Percentiles rank a stretch among this genome's conserved stretches.
Conservation (phyloP, 371 early-diverging fungal species). For the Lichtheimia ramosa region DNA sequence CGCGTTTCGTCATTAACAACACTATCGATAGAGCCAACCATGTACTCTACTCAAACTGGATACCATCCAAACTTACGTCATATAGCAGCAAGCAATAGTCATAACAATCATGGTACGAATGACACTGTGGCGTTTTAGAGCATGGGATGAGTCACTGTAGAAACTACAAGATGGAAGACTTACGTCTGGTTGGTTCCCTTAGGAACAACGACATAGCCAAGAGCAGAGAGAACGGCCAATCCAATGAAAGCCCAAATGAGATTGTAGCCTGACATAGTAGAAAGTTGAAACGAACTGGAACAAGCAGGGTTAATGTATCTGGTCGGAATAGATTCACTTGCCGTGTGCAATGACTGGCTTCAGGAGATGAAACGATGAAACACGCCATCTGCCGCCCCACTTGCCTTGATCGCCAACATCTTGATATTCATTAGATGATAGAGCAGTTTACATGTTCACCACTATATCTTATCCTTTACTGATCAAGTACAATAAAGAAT, state of each 20-base stretch:
- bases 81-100: constrained; percentile 63
- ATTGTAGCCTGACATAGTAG: constrained; percentile 54
- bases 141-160: background rate
- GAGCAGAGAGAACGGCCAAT: constrained; percentile 35
- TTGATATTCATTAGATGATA: too few species aligned
- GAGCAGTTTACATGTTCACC: too few species aligned
- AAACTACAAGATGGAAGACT: constrained; percentile 8
- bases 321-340: too few species aligned
- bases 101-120: constrained; percentile 70
- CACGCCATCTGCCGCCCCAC: too few species aligned
- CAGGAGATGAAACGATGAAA: too few species aligned
- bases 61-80: constrained; percentile 51
- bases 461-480: too few species aligned
- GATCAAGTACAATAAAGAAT: too few species aligned
- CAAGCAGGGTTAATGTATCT: too few species aligned
- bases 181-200: constrained; percentile 67
- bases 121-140: constrained; percentile 32
- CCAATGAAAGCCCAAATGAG: constrained; percentile 56
- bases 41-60: background rate
- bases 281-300: too few species aligned
- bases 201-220: constrained; percentile 54
- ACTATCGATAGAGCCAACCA: background rate
- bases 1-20: background rate
- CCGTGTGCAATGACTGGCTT: too few species aligned
- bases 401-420: too few species aligned